A percentile compares a stretch with the other conserved stretches of the same genome.
These are phyloP conservation scores for Diplocarpon mali DNA, from an alignment of 2,329 filamentous ascomycete species.

Conservation along the genomic window DNA sequence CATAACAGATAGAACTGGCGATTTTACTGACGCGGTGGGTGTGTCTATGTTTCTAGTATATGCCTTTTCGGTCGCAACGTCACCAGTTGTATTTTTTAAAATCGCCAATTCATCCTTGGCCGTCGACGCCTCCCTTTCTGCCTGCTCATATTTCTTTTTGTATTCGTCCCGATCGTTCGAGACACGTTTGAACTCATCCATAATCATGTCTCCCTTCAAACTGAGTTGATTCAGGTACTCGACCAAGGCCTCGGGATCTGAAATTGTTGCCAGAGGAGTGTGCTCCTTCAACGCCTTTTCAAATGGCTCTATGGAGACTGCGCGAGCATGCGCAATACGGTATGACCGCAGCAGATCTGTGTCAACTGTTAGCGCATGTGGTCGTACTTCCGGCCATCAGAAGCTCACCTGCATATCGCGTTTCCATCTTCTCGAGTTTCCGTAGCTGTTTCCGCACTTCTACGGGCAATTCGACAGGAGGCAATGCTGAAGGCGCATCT, in stretches of 20 bases:
- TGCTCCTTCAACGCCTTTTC: conserved; percentile 85
- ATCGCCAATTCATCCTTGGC: conserved; percentile 53
- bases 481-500: conserved; percentile 5
- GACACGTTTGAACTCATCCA: conserved; percentile 84
- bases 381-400: neutral
- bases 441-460: conserved; percentile 12
- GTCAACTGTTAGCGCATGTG: conserved; percentile 10
- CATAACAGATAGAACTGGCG: conserved; percentile 37
- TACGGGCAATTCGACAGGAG: conserved; percentile 4
- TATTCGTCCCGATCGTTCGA: conserved; percentile 70
- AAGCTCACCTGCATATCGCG: conserved; percentile 65
- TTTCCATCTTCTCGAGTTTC: conserved; percentile 62
- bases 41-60: conserved; percentile 21
- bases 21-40: conserved; percentile 31
- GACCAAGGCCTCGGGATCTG: conserved; percentile 69
- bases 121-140: conserved; percentile 50
- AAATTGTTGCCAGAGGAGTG: conserved; percentile 81
- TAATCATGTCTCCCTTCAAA: conserved; percentile 80
- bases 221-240: conserved; percentile 87
- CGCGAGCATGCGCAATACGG: conserved; percentile 76
- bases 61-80: conserved; percentile 12
- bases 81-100: conserved; percentile 31
- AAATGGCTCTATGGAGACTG: conserved; percentile 83
- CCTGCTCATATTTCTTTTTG: conserved; percentile 64
- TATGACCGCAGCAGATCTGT: conserved; percentile 84